phyloP scores from a whole-genome alignment of 306 rosid species.

The Alnus rubra region DNA sequence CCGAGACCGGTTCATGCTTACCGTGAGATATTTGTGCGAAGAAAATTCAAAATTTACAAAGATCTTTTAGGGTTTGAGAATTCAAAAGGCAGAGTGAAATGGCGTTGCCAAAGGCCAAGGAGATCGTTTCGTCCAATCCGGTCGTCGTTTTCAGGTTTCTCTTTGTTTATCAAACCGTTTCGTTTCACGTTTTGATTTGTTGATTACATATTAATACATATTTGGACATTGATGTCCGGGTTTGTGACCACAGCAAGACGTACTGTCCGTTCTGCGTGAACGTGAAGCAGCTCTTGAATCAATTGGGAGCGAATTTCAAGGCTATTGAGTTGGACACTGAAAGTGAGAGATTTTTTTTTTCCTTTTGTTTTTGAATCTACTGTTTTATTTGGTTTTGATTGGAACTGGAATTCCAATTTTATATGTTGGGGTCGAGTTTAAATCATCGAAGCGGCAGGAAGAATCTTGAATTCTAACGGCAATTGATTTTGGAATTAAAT shows the following conservation, averaged over 20 bases:
- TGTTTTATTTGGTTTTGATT: background rate
- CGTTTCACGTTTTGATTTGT: background rate
- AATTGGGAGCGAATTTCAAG: constrained; percentile 50
- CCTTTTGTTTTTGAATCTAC: background rate
- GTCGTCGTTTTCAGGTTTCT: constrained; percentile 78
- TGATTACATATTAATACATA: background rate
- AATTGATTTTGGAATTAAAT: background rate
- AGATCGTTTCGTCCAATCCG: constrained; percentile 64
- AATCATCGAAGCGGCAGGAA: background rate
- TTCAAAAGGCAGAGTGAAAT: constrained; percentile 23
- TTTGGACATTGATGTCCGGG: background rate
- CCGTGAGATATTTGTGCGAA: background rate
- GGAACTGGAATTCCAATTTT: background rate
- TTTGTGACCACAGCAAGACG: constrained; percentile 51
- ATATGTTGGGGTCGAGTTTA: background rate
- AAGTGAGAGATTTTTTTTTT: constrained; percentile 33
- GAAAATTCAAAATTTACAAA: background rate
- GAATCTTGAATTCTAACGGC: background rate
- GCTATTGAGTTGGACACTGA: constrained; percentile 63
- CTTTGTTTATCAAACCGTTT: background rate
- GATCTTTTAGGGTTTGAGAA: background rate
- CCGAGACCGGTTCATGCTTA: no score
- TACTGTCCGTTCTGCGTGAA: constrained; percentile 61
- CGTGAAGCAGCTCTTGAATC: constrained; percentile 57
- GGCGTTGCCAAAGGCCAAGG: constrained; percentile 85